These are phyloP conservation scores for Candida mattraensis DNA, from an alignment of 805 yeast species.

Conservation along the genomic window DNA sequence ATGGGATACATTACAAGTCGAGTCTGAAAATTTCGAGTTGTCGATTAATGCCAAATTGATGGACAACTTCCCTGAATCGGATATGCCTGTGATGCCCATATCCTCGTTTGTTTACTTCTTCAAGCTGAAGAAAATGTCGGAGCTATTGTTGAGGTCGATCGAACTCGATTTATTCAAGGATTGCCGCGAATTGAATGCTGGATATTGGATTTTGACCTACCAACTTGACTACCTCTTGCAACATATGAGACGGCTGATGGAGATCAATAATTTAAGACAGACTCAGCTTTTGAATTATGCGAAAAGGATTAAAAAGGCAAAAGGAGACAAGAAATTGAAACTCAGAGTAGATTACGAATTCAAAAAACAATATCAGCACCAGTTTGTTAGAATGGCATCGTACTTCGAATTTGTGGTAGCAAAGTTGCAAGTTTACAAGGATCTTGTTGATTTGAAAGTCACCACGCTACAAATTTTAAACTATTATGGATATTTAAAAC, in stretches of 20 bases:
- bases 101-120: conserved; percentile 67
- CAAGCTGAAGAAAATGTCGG: conserved; percentile 71
- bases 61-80: conserved; percentile 36
- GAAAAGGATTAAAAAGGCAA: conserved; percentile 27
- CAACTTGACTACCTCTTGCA: conserved; percentile 22
- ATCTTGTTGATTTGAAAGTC: conserved; percentile 23
- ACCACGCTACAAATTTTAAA: conserved; percentile 27
- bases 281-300: conserved; percentile 20
- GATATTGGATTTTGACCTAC: conserved; percentile 67
- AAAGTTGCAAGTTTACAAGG: conserved; percentile 15
- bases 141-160: conserved; percentile 70
- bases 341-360: conserved; percentile 25
- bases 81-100: conserved; percentile 55
- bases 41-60: conserved; percentile 32
- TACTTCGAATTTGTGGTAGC: conserved; percentile 16
- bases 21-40: conserved; percentile 63
- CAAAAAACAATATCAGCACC: conserved; percentile 12
- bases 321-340: conserved; percentile 27
- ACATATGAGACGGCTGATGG: conserved; percentile 23
- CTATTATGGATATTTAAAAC: conserved; percentile 23
- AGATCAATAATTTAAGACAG: conserved; percentile 21
- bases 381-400: conserved; percentile 11
- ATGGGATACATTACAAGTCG: conserved; percentile 84
- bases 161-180: conserved; percentile 71
- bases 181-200: conserved; percentile 59